These are phyloP conservation scores for Rhodotorula babjevae DNA, from an alignment of 768 basidiomycete species.

Conservation along the genomic window DNA sequence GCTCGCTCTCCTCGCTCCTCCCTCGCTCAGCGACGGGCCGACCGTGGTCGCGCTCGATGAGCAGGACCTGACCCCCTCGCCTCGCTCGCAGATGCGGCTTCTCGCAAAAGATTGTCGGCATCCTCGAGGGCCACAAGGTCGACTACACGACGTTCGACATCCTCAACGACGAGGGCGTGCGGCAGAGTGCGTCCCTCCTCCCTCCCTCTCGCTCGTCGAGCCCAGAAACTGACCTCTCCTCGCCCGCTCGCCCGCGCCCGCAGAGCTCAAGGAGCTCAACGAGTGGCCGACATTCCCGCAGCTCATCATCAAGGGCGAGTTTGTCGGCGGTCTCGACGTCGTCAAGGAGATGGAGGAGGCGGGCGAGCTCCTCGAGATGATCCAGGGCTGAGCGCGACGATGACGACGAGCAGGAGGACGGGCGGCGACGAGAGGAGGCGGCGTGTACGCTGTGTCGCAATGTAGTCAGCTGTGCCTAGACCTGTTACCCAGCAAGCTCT, in stretches of 20 bases:
- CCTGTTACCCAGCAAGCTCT: no score
- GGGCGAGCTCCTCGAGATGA: slow-evolving; percentile 62
- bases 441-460: neutral
- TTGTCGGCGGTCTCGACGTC: slow-evolving; percentile 92
- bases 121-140: slow-evolving; percentile 63
- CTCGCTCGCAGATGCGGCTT: slow-evolving; percentile 61
- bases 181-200: slow-evolving; percentile 59
- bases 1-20: no score
- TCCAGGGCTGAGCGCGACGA: neutral
- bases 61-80: neutral
- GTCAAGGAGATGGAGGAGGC: slow-evolving; percentile 78
- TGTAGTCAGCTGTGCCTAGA: no score
- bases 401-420: no score
- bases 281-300: slow-evolving; percentile 89
- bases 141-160: slow-evolving; percentile 78
- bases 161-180: slow-evolving; percentile 68
- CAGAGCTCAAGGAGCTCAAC: slow-evolving; percentile 64
- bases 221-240: neutral
- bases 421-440: no score
- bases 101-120: slow-evolving; percentile 65
- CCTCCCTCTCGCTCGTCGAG: neutral
- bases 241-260: no score
- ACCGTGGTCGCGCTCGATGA: no score
- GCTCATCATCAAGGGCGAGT: slow-evolving; percentile 78
- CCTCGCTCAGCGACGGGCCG: neutral